Base-by-base conservation (phyloP, 345 rosid species). In the Ceriops tagal region DNA sequence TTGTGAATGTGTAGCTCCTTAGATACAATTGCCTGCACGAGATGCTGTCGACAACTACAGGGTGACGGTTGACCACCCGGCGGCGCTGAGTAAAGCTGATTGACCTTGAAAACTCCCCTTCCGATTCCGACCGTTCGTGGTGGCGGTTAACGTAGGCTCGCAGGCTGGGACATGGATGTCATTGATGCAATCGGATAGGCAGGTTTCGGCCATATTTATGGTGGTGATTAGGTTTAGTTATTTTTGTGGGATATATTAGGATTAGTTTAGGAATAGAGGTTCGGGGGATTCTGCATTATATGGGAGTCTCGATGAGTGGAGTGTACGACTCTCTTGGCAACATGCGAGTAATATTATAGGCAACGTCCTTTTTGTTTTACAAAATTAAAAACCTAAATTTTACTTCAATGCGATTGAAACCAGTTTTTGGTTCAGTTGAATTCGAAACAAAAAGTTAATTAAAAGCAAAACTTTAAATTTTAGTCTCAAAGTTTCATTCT, bases 21-120 rank as follows among this genome's bases (percentile, higher is more conserved):
- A 83, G 67, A 63, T 85, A 83, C 52, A 81, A 64, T 65, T 85
- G 85, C 73, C 89, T 73, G 77, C 83, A 83, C 7, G 83, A 85
- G 43, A 79, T 31, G 46, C 79, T 68, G 51, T 85, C 83, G 8
- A 79, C 85, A 43, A 78, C 75, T 24, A 70, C 66, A 1, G 78
- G 65, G 18, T 74, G 60, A 3, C 52, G 24, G 47, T 8, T 13
- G 57, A 21, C 57, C 43, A 10, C 53, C 16, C 16, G 26, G 57
- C 61, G 5, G 39, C 18, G 47, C 4, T 16, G 13, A 43, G 1
- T 43, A 11, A 43, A 53, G 59, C 66, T 70, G 51, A 70, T 53
- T 8, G 82, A 72, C 66, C 74, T 53, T 9, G 73, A 69, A 8
- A 67, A 75, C 72, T 80, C 82, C 0, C 66, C 68, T 2, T 67